These are phyloP conservation scores for Pyrus pyrifolia DNA, from an alignment of 306 rosid genomes.

Conservation along the genomic window DNA sequence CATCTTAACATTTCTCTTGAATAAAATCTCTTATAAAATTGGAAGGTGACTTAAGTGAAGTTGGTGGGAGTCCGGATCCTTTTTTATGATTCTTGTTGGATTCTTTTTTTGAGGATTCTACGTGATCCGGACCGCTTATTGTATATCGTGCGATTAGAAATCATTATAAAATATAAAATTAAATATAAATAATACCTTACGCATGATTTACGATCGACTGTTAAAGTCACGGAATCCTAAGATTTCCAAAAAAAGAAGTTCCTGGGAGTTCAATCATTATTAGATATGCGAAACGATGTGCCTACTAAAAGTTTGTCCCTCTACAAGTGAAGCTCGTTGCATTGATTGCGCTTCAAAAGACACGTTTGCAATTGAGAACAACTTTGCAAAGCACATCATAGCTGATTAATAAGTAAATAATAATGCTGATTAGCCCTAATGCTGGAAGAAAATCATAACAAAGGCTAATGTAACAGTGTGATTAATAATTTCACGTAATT, in stretches of 20 bases:
- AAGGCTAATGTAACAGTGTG: background rate
- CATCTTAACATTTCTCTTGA: too few species aligned
- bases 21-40: background rate
- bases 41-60: background rate
- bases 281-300: background rate
- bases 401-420: background rate
- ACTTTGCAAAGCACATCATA: background rate
- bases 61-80: background rate
- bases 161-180: too few species aligned
- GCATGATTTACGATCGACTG: too few species aligned
- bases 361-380: background rate
- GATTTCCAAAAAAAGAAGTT: too few species aligned
- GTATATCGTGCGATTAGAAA: too few species aligned
- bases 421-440: background rate
- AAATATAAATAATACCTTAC: too few species aligned
- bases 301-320: background rate
- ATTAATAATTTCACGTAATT: background rate
- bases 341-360: conserved; percentile 30
- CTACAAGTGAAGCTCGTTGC: conserved; percentile 1
- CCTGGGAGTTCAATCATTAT: background rate
- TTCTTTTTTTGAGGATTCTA: too few species aligned
- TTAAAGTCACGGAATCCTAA: too few species aligned
- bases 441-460: background rate
- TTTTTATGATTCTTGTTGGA: too few species aligned
- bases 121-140: too few species aligned